These are phyloP conservation scores for Solanum sitiens DNA, from an alignment of 257 asterid species.

Conservation along the genomic window DNA sequence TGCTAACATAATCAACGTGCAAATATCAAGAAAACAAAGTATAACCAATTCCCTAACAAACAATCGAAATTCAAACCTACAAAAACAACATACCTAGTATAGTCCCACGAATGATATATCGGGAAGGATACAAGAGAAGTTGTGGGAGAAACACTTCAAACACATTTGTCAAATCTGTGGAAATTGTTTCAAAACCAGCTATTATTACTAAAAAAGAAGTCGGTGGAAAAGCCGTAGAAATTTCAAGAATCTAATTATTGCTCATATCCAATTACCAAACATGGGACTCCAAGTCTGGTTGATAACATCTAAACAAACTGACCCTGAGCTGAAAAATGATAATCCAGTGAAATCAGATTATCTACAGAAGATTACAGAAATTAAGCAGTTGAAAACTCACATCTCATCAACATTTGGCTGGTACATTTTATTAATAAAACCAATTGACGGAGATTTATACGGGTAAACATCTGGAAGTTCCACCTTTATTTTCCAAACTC, in stretches of 20 bases:
- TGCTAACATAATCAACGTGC: too few relatives aligned
- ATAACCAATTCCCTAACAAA: too few relatives aligned
- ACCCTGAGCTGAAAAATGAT: constrained; percentile 68
- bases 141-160: constrained; percentile 95
- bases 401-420: constrained; percentile 98
- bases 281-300: constrained; percentile 99
- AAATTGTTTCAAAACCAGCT: not conserved
- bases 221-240: not conserved
- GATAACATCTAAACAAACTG: constrained; percentile 92
- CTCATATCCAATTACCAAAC: constrained; percentile 51
- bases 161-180: constrained; percentile 75
- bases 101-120: too few relatives aligned
- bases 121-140: constrained; percentile 16
- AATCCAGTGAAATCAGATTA: not conserved
- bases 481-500: constrained; percentile 90
- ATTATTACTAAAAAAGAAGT: not conserved
- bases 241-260: not conserved
- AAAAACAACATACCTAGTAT: too few relatives aligned
- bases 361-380: not conserved
- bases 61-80: too few relatives aligned
- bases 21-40: too few relatives aligned
- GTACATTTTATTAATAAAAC: constrained; percentile 80
- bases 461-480: constrained; percentile 97
- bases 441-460: constrained; percentile 88
- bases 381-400: constrained; percentile 26